These are phyloP conservation scores for Tardiomyces depauwii DNA, from an alignment of 1,139 yeast genomes.

Conservation along the genomic window DNA sequence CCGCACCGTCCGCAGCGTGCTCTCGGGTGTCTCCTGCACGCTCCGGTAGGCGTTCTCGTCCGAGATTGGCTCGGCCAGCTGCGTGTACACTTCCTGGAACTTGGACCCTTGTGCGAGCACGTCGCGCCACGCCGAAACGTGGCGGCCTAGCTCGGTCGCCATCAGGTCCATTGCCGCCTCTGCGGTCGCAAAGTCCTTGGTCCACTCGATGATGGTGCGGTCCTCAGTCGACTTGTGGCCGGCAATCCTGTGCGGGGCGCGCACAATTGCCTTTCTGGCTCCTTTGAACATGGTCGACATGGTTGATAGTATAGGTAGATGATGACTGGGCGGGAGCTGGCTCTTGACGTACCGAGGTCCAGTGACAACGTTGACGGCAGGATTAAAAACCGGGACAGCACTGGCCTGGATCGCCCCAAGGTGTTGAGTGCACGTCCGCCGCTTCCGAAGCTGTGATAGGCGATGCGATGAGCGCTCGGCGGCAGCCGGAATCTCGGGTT, in stretches of 20 bases:
- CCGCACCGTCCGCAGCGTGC: slow-evolving; percentile 23
- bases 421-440: too few relatives aligned
- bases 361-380: too few relatives aligned
- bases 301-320: not conserved
- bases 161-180: slow-evolving; percentile 36
- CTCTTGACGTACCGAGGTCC: too few relatives aligned
- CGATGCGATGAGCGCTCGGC: too few relatives aligned
- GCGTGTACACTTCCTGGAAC: slow-evolving; percentile 26
- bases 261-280: slow-evolving; percentile 26
- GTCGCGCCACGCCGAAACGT: slow-evolving; percentile 31
- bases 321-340: too few relatives aligned
- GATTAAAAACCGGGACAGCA: too few relatives aligned
- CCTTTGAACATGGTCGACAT: slow-evolving; percentile 21
- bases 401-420: too few relatives aligned
- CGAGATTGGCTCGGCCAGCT: slow-evolving; percentile 27
- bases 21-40: slow-evolving; percentile 31
- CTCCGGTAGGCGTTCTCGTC: slow-evolving; percentile 24
- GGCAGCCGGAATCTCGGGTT: too few relatives aligned
- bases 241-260: slow-evolving; percentile 27
- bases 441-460: too few relatives aligned
- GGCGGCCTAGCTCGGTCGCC: slow-evolving; percentile 26
- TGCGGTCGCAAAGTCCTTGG: slow-evolving; percentile 36
- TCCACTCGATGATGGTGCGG: slow-evolving; percentile 37
- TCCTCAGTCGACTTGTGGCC: slow-evolving; percentile 34
- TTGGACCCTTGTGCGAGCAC: slow-evolving; percentile 28